These are phyloP conservation scores for Yarrowia sp. DNA, from an alignment of 805 yeast genomes.

Conservation along the genomic window DNA sequence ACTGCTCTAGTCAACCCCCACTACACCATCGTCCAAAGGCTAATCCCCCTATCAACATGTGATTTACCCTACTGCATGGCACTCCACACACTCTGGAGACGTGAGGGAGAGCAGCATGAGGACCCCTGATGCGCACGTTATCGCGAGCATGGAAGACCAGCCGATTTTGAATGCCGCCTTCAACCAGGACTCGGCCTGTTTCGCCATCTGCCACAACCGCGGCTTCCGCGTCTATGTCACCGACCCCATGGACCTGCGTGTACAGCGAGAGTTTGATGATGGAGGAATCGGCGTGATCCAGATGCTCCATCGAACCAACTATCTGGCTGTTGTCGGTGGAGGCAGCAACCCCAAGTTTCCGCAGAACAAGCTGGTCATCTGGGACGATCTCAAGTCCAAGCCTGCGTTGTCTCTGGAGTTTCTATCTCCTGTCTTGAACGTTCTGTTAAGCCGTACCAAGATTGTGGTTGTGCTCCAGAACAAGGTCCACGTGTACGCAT, in stretches of 20 bases:
- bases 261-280: constrained; percentile 58
- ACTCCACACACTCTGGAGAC: constrained; percentile 18
- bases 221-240: constrained; percentile 88
- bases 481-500: constrained; percentile 77
- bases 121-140: constrained; percentile 37
- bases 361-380: constrained; percentile 77
- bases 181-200: constrained; percentile 91
- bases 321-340: constrained; percentile 89
- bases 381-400: constrained; percentile 88
- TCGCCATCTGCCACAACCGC: constrained; percentile 77
- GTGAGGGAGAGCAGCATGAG: constrained; percentile 21
- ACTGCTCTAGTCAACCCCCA: too few relatives aligned
- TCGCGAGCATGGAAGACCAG: constrained; percentile 39
- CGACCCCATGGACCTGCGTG: constrained; percentile 82
- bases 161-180: constrained; percentile 57
- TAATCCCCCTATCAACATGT: constrained; percentile 33
- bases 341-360: constrained; percentile 82
- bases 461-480: constrained; percentile 74
- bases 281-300: constrained; percentile 77
- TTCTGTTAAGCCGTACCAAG: constrained; percentile 74
- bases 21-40: not conserved
- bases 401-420: constrained; percentile 78
- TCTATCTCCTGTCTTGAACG: constrained; percentile 74
- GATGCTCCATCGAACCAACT: constrained; percentile 91
- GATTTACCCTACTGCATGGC: constrained; percentile 32